Conservation (phyloP, 257 asterid species). For the Marsdenia floribunda region DNA sequence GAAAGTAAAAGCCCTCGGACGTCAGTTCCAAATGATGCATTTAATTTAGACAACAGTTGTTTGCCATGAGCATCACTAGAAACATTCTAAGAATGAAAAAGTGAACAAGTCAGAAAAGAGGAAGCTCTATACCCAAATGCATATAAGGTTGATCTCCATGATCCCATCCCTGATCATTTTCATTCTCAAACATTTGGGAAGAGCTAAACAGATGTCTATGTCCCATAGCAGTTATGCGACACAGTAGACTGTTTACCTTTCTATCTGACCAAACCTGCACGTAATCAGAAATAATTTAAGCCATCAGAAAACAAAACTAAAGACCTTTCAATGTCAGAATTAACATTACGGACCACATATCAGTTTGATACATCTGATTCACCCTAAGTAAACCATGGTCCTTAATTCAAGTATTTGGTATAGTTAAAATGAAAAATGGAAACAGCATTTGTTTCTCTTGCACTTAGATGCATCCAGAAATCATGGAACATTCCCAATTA, state of each 20-base stretch:
- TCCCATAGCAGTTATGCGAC: constrained; percentile 36
- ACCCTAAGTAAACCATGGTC: not conserved
- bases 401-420: not conserved
- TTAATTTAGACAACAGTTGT: not conserved
- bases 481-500: not conserved
- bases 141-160: constrained; percentile 50
- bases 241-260: constrained; percentile 5
- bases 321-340: not conserved
- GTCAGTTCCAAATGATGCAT: not conserved
- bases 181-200: constrained; percentile 54
- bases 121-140: constrained; percentile 42
- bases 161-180: constrained; percentile 56
- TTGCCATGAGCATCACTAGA: not conserved
- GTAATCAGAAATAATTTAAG: not conserved
- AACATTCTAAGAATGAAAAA: constrained; percentile 3
- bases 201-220: constrained; percentile 54
- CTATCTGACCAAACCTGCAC: constrained; percentile 17
- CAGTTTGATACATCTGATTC: not conserved
- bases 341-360: not conserved
- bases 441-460: not conserved
- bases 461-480: not conserved
- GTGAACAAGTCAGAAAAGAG: constrained; percentile 3
- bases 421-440: not conserved
- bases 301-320: not conserved
- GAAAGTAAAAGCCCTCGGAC: not conserved